Evolutionary conservation across 345 rosid species (phyloP).

Genomic region (Trapa incisa): DNA sequence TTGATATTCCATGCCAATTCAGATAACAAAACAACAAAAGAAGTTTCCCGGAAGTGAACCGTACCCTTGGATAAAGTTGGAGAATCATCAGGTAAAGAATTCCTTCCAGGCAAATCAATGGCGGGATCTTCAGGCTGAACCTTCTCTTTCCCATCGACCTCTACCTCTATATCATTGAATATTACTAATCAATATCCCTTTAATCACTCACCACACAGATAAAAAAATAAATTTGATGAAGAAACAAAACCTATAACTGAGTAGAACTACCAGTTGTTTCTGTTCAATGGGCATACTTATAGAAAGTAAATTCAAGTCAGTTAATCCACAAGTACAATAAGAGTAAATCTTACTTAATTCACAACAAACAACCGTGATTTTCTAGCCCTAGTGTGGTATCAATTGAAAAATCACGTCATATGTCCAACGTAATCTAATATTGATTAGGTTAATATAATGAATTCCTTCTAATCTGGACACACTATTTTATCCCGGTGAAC

Average conservation of each 20-base stretch:
- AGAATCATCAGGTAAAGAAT: not conserved
- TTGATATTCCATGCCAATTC: not conserved
- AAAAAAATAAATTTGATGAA: not conserved
- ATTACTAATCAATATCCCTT: not conserved
- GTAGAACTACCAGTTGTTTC: not conserved
- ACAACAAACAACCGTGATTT: not conserved
- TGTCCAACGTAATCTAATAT: not conserved
- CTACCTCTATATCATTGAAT: slow-evolving; percentile 12
- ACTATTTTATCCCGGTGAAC: not conserved
- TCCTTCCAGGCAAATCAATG: not conserved
- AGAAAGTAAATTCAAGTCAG: not conserved
- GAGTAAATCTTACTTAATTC: not conserved
- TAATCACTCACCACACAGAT: not conserved
- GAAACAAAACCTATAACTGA: not conserved
- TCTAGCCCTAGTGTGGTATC: not conserved
- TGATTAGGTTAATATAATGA: not conserved
- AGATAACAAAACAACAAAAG: not conserved
- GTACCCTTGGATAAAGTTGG: slow-evolving; percentile 15
- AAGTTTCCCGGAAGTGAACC: not conserved
- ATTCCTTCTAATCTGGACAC: not conserved
- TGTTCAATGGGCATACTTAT: not conserved
- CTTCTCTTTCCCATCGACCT: slow-evolving; percentile 12
- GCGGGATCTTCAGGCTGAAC: slow-evolving; percentile 12
- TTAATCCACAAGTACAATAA: not conserved
- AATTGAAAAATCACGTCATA: not conserved